Evolutionary conservation across 139 green algal genomes (phyloP).

Genomic region (Chlamydomonas sphaeroides): DNA sequence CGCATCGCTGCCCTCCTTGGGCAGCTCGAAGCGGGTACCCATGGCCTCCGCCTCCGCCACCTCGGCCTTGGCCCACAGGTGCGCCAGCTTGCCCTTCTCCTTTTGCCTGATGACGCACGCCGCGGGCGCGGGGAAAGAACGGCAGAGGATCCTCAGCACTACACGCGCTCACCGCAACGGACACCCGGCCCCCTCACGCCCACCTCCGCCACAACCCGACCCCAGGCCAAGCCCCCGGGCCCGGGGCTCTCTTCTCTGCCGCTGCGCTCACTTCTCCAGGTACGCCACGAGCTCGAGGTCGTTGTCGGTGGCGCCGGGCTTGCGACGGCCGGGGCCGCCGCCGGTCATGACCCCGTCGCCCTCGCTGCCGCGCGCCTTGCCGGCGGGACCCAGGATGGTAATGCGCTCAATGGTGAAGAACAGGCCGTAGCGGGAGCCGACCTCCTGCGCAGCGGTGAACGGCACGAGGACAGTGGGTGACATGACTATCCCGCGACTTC

Average conservation of each 20-base stretch:
- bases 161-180: no score
- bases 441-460: slow-evolving; percentile 44
- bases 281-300: slow-evolving; percentile 27
- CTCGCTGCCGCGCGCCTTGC: neutral
- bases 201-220: no score
- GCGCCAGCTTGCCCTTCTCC: slow-evolving; percentile 19
- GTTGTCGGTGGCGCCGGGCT: neutral
- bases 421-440: slow-evolving; percentile 37
- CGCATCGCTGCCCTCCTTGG: neutral
- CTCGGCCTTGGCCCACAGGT: slow-evolving; percentile 47
- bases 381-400: neutral
- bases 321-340: neutral
- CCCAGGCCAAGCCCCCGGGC: no score
- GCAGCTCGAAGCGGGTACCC: neutral
- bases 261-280: slow-evolving; percentile 2
- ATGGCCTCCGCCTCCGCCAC: slow-evolving; percentile 28
- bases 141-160: no score
- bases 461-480: no score
- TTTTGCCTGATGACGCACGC: slow-evolving; percentile 6
- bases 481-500: no score
- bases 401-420: slow-evolving; percentile 38
- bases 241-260: neutral
- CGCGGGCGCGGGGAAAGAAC: no score
- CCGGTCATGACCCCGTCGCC: neutral
- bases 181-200: no score